A percentile compares a stretch with the other conserved stretches of the same genome.
These are phyloP conservation scores for Chaetomiaceae sp. DNA, from an alignment of 2,329 filamentous ascomycete species.

Conservation along the genomic window DNA sequence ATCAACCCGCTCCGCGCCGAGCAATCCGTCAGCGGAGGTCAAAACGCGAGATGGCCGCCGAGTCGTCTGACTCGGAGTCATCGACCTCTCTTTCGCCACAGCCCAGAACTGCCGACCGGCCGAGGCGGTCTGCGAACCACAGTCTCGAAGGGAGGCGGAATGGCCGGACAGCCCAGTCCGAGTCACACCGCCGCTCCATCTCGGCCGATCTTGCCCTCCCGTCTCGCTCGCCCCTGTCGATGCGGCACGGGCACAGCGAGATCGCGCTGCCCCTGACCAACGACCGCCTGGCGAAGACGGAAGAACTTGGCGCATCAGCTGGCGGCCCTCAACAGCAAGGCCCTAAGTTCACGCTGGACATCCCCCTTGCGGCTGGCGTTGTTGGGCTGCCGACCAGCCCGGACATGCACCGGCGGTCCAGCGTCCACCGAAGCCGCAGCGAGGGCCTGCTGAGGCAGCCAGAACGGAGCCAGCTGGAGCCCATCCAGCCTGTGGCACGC, in stretches of 20 bases:
- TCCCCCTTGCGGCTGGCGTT: background rate
- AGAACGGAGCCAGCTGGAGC: background rate
- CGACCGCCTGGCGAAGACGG: background rate
- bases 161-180: background rate
- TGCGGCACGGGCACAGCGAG: conserved; percentile 9
- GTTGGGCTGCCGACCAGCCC: conserved; percentile 18
- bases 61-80: conserved; percentile 10
- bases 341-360: conserved; percentile 1
- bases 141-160: background rate
- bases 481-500: background rate
- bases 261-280: conserved; percentile 1
- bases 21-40: conserved; percentile 2
- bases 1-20: background rate
- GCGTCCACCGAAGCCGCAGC: conserved; percentile 9
- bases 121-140: background rate
- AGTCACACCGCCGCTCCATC: conserved; percentile 8
- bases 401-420: conserved; percentile 15
- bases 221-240: conserved; percentile 1
- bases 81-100: background rate
- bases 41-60: background rate
- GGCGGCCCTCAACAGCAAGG: background rate
- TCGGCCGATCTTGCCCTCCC: conserved; percentile 9
- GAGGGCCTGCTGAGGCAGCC: background rate
- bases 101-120: background rate
- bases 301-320: background rate